Conservation (phyloP, 2,329 filamentous ascomycete species). For the Dendryphion nanum region DNA sequence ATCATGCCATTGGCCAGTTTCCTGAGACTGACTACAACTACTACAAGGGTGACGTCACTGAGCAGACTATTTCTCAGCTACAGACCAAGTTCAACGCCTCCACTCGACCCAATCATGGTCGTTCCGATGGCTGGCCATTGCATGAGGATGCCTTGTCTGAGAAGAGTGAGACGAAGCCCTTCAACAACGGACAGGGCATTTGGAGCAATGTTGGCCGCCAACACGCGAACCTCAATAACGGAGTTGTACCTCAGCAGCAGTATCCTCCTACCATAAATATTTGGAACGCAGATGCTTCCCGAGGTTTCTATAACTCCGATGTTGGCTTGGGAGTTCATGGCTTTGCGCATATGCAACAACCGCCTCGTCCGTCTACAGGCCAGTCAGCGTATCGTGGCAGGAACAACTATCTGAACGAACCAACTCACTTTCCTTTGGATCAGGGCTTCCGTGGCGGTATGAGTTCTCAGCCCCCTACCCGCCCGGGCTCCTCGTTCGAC, state of each 20-base stretch:
- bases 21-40: slow-evolving; percentile 52
- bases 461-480: slow-evolving; percentile 34
- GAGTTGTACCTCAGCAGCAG: slow-evolving; percentile 6
- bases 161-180: slow-evolving; percentile 53
- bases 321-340: slow-evolving; percentile 12
- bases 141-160: slow-evolving; percentile 58
- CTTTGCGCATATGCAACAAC: slow-evolving; percentile 21
- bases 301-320: slow-evolving; percentile 16
- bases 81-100: slow-evolving; percentile 53
- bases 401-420: slow-evolving; percentile 35
- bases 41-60: slow-evolving; percentile 44
- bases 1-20: slow-evolving; percentile 53
- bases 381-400: slow-evolving; percentile 28
- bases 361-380: slow-evolving; percentile 16
- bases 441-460: slow-evolving; percentile 26
- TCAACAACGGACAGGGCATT: slow-evolving; percentile 56
- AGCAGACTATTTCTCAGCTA: slow-evolving; percentile 51
- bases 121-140: slow-evolving; percentile 52
- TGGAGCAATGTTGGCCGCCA: slow-evolving; percentile 44
- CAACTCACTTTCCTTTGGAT: slow-evolving; percentile 37
- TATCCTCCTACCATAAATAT: slow-evolving; percentile 10
- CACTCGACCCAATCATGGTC: slow-evolving; percentile 41
- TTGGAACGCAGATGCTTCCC: slow-evolving; percentile 26
- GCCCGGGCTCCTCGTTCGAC: slow-evolving; percentile 39
- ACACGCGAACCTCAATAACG: slow-evolving; percentile 1